These are phyloP conservation scores for Hirsutella thompsonii DNA, from an alignment of 2,329 filamentous ascomycete genomes.

Conservation along the genomic window DNA sequence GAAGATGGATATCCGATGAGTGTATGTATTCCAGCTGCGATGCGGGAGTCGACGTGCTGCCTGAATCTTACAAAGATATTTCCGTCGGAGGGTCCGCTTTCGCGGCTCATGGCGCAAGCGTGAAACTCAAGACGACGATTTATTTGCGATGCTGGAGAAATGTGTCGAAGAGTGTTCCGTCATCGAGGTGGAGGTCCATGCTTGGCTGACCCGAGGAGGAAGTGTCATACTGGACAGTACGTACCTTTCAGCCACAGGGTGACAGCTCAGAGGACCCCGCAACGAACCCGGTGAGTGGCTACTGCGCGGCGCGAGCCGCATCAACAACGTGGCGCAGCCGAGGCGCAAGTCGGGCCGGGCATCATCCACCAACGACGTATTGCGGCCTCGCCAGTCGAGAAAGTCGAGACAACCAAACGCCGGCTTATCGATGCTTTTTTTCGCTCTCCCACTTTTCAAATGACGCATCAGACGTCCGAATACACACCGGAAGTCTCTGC, in stretches of 20 bases:
- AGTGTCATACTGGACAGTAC: no score
- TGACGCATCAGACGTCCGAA: not conserved
- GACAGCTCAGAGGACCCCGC: no score
- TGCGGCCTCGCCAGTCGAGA: no score
- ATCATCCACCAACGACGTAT: no score
- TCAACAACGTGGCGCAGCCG: not conserved
- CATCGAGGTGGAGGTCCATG: no score
- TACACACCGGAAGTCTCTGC: not conserved
- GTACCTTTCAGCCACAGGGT: no score
- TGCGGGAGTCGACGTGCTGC: constrained; percentile 21
- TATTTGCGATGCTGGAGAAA: no score
- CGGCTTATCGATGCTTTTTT: not conserved
- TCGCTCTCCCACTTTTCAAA: not conserved
- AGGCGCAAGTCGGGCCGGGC: no score
- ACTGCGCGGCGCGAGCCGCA: not conserved
- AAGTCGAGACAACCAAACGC: not conserved
- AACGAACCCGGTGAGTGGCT: no score
- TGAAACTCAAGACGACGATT: not conserved
- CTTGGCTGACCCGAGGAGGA: no score
- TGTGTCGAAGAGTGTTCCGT: no score
- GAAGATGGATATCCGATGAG: constrained; percentile 5
- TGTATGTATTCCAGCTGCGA: constrained; percentile 15
- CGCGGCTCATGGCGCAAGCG: constrained; percentile 8
- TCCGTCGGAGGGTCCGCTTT: constrained; percentile 5
- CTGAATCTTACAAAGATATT: constrained; percentile 8